A percentile compares a stretch with the other conserved stretches of the same genome.
These are phyloP conservation scores for Podaxis carcinomalis DNA, from an alignment of 768 basidiomycete species.

Conservation along the genomic window DNA sequence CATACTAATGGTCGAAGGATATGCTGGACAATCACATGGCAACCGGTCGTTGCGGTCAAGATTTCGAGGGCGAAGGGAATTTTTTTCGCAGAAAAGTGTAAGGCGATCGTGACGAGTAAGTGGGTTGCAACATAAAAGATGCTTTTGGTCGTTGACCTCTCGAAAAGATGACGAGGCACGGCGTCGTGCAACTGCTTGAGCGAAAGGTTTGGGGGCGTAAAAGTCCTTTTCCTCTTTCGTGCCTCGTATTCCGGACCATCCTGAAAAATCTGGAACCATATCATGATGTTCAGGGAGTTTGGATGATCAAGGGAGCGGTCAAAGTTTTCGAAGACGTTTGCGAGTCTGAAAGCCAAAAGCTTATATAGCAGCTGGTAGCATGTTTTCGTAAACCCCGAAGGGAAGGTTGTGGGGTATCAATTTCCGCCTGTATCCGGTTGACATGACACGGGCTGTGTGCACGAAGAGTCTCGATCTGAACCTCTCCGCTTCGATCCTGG, in stretches of 20 bases:
- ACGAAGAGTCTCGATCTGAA: not conserved
- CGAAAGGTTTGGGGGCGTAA: constrained; percentile 37
- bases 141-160: constrained; percentile 39
- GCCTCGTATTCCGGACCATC: constrained; percentile 49
- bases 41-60: not conserved
- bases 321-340: not conserved
- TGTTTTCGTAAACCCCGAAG: not conserved
- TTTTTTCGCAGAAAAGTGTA: constrained; percentile 35
- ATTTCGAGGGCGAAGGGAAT: constrained; percentile 22
- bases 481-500: not conserved
- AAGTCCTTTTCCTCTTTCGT: constrained; percentile 32
- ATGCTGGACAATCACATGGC: not conserved
- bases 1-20: constrained; percentile 26
- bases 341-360: constrained; percentile 1
- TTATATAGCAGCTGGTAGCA: not conserved
- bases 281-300: constrained; percentile 18
- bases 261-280: constrained; percentile 39
- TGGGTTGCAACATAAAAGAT: constrained; percentile 40
- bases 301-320: not conserved
- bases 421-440: not conserved
- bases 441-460: constrained; percentile 1
- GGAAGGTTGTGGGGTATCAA: constrained; percentile 4
- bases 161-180: constrained; percentile 44
- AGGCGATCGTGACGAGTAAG: constrained; percentile 30
- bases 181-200: constrained; percentile 43